phyloP scores from a whole-genome alignment of 2,329 filamentous ascomycete species.

The Aaosphaeria pasadenensis region DNA sequence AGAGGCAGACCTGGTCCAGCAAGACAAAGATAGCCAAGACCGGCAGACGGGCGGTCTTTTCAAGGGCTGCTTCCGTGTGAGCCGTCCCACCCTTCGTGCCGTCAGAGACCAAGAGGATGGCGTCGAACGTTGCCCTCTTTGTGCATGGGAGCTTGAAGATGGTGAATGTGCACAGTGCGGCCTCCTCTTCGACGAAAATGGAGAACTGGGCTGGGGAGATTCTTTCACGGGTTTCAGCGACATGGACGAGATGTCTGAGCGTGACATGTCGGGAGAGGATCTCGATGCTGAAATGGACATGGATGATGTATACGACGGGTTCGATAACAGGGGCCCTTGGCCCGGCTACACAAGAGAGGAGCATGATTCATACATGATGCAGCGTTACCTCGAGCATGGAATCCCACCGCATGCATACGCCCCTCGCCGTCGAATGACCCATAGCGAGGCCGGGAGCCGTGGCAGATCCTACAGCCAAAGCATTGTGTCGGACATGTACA shows the following conservation, averaged over 20 bases:
- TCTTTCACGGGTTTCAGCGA: slow-evolving; percentile 45
- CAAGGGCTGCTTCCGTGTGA: slow-evolving; percentile 55
- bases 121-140: slow-evolving; percentile 61
- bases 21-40: slow-evolving; percentile 56
- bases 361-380: slow-evolving; percentile 29
- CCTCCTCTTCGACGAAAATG: slow-evolving; percentile 49
- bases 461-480: slow-evolving; percentile 40
- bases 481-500: slow-evolving; percentile 38
- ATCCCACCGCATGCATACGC: slow-evolving; percentile 19
- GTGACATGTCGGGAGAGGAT: slow-evolving; percentile 35
- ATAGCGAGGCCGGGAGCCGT: slow-evolving; percentile 40
- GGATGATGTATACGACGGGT: slow-evolving; percentile 35
- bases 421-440: slow-evolving; percentile 34
- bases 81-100: slow-evolving; percentile 32
- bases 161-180: slow-evolving; percentile 56
- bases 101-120: slow-evolving; percentile 58
- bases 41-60: slow-evolving; percentile 57
- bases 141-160: slow-evolving; percentile 63
- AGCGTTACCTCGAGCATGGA: slow-evolving; percentile 28
- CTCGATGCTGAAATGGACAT: slow-evolving; percentile 43
- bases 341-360: slow-evolving; percentile 28
- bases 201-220: slow-evolving; percentile 35
- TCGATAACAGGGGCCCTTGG: slow-evolving; percentile 29
- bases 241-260: slow-evolving; percentile 42
- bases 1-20: slow-evolving; percentile 58